Base-by-base conservation (phyloP, 2,329 filamentous ascomycete genomes). In the Trichoderma afroharzianum region DNA sequence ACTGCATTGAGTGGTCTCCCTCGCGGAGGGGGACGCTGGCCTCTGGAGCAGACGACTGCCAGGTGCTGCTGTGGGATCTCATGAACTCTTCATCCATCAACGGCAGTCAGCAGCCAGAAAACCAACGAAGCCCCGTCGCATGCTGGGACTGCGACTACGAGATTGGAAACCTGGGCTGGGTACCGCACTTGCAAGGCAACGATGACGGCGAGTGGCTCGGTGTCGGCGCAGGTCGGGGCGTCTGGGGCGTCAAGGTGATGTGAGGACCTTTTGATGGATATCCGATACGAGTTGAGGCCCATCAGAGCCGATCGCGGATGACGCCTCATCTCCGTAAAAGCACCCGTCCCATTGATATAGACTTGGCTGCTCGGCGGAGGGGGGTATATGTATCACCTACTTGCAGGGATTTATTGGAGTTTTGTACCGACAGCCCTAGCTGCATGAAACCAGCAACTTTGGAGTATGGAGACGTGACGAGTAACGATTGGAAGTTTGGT, bases 1-100 rank as follows among this genome's bases (percentile, higher is more conserved):
- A 97, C 82, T 96, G 93, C 77, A 92, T 98, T 72, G 96, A 99
- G 83, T 99, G 96, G 96, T 97, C 94, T 9, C 95, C 94, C 0
- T 88, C 90, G 70, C 89, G 95, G 72, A 88, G 96, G 76, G 96
- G 96, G 28, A 92, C 95, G 75, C 88, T 99, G 21, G 95, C 95
- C 18, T 97, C 94, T 0, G 96, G 96, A 39, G 96, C 88, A 6
- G 96, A 99, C 77, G 96, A 99, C 81, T 95, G 91, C 74, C 89
- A 96, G 75, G 95, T 98, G 2, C 86, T 98, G 36, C 87, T 98
- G 18, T 99, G 96, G 96, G 96, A 99, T 81, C 85, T 99, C 11
- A 87, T 98, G 74, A 78, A 83, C 81, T 74, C 86, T 80, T 77
- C 86, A 73, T 77, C 82, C 11, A 77, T 83, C 50, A 89, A 88